phyloP scores from a whole-genome alignment of 2,329 filamentous ascomycete genomes.

The Pseudogymnoascus sp. region DNA sequence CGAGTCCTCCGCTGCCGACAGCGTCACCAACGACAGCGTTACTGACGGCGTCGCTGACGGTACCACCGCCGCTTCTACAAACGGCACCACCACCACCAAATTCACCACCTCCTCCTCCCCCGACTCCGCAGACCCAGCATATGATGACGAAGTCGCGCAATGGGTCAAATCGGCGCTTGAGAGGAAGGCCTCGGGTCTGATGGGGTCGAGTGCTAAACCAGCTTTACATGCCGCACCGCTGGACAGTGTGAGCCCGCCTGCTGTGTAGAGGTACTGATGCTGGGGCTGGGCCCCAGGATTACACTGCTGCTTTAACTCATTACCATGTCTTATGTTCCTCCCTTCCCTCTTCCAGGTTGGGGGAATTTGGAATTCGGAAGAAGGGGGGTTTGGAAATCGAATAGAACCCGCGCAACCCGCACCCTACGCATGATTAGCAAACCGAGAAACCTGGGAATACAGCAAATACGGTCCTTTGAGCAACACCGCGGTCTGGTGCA shows the following conservation, averaged over 20 bases:
- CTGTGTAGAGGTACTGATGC: not conserved
- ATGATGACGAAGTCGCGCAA: slow-evolving; percentile 71
- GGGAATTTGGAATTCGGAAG: not conserved
- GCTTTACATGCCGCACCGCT: slow-evolving; percentile 83
- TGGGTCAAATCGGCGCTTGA: slow-evolving; percentile 75
- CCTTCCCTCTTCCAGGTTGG: not conserved
- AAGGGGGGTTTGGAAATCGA: not conserved
- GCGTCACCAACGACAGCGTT: slow-evolving; percentile 31
- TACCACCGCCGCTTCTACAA: not conserved
- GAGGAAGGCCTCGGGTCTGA: slow-evolving; percentile 52
- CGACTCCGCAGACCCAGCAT: slow-evolving; percentile 25
- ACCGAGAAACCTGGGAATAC: not conserved
- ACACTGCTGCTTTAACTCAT: not conserved
- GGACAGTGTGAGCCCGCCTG: slow-evolving; percentile 56
- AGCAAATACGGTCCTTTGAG: not conserved
- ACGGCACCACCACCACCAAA: slow-evolving; percentile 15
- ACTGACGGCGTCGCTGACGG: slow-evolving; percentile 31
- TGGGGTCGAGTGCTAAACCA: slow-evolving; percentile 54
- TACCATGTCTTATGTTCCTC: not conserved
- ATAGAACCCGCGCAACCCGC: no score
- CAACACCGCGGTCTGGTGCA: not conserved
- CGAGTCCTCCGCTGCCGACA: slow-evolving; percentile 37
- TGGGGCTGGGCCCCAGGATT: not conserved
- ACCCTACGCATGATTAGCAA: no score
- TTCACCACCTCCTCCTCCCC: slow-evolving; percentile 19